Evolutionary conservation across 768 basidiomycete genomes (phyloP).

Genomic region (Rickenella mellea): DNA sequence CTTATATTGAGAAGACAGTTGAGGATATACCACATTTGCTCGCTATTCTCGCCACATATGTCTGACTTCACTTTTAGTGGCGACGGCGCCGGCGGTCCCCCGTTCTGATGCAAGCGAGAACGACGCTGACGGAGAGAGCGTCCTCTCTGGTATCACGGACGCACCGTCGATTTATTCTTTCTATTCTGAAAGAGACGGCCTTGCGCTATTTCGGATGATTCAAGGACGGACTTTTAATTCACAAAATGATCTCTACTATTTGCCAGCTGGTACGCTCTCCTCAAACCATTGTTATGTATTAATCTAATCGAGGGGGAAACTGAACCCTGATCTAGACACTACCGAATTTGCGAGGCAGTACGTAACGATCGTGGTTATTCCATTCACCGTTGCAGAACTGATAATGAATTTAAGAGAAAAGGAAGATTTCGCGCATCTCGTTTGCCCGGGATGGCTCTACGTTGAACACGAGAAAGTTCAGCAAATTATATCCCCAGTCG

Average conservation of each 20-base stretch:
- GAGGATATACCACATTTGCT: too few relatives aligned
- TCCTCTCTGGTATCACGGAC: too few relatives aligned
- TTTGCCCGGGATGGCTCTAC: not conserved
- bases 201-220: not conserved
- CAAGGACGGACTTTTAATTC: not conserved
- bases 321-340: not conserved
- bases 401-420: not conserved
- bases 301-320: too few relatives aligned
- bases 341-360: not conserved
- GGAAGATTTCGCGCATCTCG: slow-evolving; percentile 1
- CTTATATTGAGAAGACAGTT: too few relatives aligned
- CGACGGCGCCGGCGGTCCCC: too few relatives aligned
- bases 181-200: not conserved
- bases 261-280: slow-evolving; percentile 1
- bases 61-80: too few relatives aligned
- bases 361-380: not conserved
- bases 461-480: not conserved
- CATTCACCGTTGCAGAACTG: not conserved
- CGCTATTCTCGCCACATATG: too few relatives aligned
- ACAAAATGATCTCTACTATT: slow-evolving; percentile 1
- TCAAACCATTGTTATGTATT: not conserved
- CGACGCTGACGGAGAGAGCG: too few relatives aligned
- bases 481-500: not conserved
- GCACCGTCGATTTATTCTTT: slow-evolving; percentile 1
- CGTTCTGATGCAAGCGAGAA: too few relatives aligned